Evolutionary conservation across 805 yeast species (phyloP).

Genomic region (Komagataella pseudopastoris): DNA sequence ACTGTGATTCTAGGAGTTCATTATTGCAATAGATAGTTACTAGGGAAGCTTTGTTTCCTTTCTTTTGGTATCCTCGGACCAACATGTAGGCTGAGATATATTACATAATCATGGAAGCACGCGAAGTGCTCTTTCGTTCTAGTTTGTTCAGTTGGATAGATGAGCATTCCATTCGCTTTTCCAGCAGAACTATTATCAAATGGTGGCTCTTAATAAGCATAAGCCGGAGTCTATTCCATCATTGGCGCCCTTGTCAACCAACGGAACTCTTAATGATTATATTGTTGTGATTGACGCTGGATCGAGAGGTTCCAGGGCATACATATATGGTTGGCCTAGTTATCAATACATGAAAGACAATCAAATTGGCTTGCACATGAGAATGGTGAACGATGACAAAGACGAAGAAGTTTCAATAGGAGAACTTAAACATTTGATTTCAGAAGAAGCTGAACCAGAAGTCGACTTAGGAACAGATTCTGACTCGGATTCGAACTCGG

Average conservation of each 20-base stretch:
- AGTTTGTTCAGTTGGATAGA: neutral
- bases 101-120: neutral
- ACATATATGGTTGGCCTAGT: conserved; percentile 41
- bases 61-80: neutral
- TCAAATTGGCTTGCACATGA: conserved; percentile 11
- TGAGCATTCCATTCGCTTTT: neutral
- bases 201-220: neutral
- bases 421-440: neutral
- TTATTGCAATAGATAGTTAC: neutral
- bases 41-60: neutral
- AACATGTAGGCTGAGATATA: neutral
- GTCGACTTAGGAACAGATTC: neutral
- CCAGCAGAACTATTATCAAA: neutral
- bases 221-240: neutral
- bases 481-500: neutral
- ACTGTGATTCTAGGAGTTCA: neutral
- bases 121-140: neutral
- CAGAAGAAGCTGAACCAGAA: neutral
- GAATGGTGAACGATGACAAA: conserved; percentile 1
- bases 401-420: conserved; percentile 1
- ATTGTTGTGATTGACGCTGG: conserved; percentile 54
- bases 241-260: conserved; percentile 23
- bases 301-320: conserved; percentile 51
- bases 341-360: conserved; percentile 15
- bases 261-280: conserved; percentile 43